Base-by-base conservation (phyloP, 352 stramenopile species). In the Peronospora farinosa region DNA sequence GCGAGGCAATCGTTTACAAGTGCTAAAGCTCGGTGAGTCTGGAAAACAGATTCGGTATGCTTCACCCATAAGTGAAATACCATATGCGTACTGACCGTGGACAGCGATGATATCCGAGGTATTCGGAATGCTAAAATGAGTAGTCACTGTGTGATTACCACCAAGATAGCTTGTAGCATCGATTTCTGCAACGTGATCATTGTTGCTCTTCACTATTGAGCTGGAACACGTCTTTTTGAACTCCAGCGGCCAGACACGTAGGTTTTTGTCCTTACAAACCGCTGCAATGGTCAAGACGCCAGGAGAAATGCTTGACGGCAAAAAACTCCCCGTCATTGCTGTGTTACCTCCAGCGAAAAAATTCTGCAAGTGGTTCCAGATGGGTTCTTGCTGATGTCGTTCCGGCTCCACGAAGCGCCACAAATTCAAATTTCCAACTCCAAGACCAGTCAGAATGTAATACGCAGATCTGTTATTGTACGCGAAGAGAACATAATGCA, bases 391-490 rank as follows among this genome's bases (percentile, higher is more conserved):
- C 5, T 69, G 38, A 4, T 61, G 49, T 0, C 28, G 47, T 15
- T 35, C 28, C 4, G 69, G 55, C 42, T 87, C 76, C 3, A 76
- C 58, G 39, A 90, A 93, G 13, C 74, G 79, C 82, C 79, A 93
- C 32, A 93, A 40, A 44, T 88, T 69, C 17, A 91, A 50, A 6
- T 59, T 84, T 9, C 74, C 75, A 41, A 93, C 66, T 33, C 82
- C 82, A 7, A 93, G 69, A 7, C 82, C 82, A 39, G 65, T 79
- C 16, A 91, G 28, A 8, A 93, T 40, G 39, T 86, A 93, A 58
- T 93, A 93, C 13, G 74, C 69, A 54, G 68, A 68, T 15, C 66
- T 78, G 16, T 17, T 16, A 27, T 46, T 35, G 17, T 35, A 16
- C 5, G 10, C 25, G 15, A 35, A 37, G 37, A 17, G 33, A 46